Percentiles rank a stretch among this genome's conserved stretches.
These are phyloP conservation scores for Hygrophila difformis DNA, from an alignment of 257 asterid genomes.

Conservation along the genomic window DNA sequence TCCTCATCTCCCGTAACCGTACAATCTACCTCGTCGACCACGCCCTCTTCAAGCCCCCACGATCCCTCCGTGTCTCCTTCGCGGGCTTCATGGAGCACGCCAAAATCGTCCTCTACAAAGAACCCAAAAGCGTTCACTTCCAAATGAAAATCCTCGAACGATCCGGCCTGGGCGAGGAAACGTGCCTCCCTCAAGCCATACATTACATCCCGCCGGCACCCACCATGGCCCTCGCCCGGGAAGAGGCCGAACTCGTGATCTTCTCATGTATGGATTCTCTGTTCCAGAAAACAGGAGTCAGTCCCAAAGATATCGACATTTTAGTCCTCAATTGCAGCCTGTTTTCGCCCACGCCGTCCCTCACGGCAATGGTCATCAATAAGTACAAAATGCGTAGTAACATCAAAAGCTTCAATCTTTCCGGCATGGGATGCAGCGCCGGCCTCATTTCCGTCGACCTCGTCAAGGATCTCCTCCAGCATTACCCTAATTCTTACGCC, in stretches of 20 bases:
- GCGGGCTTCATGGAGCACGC: slow-evolving; percentile 26
- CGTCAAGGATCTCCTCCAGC: not conserved
- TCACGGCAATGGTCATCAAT: not conserved
- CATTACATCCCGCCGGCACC: not conserved
- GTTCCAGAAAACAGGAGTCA: not conserved
- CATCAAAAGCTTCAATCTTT: not conserved
- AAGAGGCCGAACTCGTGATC: not conserved
- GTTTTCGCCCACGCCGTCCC: not conserved
- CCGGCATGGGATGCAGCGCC: not conserved
- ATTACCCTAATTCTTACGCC: not conserved
- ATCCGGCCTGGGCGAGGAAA: slow-evolving; percentile 1
- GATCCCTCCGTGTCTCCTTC: slow-evolving; percentile 15
- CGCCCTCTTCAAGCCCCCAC: slow-evolving; percentile 29
- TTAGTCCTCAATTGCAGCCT: not conserved
- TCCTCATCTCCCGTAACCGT: slow-evolving; percentile 20
- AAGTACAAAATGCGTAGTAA: not conserved
- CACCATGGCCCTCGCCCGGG: not conserved
- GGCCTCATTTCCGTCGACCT: not conserved
- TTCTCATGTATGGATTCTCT: not conserved
- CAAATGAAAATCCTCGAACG: slow-evolving; percentile 28
- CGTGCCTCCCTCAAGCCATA: not conserved
- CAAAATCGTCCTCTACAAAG: not conserved
- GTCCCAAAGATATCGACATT: not conserved
- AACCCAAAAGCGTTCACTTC: slow-evolving; percentile 24
- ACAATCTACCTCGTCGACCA: slow-evolving; percentile 26